A percentile compares a stretch with the other conserved stretches of the same genome.
phyloP scores from a whole-genome alignment of 306 rosid genomes.

The Comarum palustre region DNA sequence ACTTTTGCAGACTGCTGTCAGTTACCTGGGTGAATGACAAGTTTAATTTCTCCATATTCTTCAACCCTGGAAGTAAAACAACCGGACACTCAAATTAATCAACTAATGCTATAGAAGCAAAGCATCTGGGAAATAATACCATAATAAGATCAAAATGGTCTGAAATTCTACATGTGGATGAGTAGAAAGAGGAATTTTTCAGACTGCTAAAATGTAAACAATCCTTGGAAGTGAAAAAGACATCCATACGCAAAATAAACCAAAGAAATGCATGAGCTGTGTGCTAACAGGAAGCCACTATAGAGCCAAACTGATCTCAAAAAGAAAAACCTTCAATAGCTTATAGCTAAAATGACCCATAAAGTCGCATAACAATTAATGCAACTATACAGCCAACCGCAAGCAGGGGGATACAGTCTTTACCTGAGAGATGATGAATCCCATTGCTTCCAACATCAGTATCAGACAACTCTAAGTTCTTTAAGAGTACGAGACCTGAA shows the following conservation, averaged over 20 bases:
- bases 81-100: background rate
- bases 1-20: conserved; percentile 51
- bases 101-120: background rate
- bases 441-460: conserved; percentile 66
- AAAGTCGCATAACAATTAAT: background rate
- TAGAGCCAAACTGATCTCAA: background rate
- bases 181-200: background rate
- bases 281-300: background rate
- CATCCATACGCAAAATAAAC: background rate
- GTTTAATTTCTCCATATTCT: conserved; percentile 58
- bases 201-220: background rate
- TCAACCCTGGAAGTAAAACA: conserved; percentile 46
- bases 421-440: conserved; percentile 62
- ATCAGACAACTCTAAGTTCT: conserved; percentile 67
- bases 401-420: background rate
- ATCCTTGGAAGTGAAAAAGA: background rate
- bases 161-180: background rate
- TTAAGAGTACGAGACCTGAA: conserved; percentile 54
- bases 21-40: conserved; percentile 62
- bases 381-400: background rate
- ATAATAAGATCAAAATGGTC: background rate
- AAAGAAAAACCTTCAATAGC: background rate
- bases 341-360: background rate
- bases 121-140: background rate
- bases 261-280: background rate